phyloP scores from a whole-genome alignment of 2,329 filamentous ascomycete genomes.

The Paecilomyces sp. region DNA sequence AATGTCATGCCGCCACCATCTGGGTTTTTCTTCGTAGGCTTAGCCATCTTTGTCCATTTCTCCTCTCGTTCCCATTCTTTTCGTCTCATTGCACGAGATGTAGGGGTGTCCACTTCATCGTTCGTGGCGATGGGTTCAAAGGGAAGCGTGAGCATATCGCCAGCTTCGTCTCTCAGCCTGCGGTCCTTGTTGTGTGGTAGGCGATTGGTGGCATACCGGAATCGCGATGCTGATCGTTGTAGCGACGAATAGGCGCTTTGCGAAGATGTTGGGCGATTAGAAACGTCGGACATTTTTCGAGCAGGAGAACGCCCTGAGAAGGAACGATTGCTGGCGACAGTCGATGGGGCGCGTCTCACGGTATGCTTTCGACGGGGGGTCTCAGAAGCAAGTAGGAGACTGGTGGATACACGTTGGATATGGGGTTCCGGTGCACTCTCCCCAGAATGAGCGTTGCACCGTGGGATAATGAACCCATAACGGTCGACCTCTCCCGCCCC shows the following conservation, averaged over 20 bases:
- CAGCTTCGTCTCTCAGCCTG: slow-evolving; percentile 52
- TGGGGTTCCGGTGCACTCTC: slow-evolving; percentile 23
- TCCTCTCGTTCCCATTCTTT: slow-evolving; percentile 57
- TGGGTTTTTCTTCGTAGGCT: slow-evolving; percentile 35
- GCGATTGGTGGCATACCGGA: slow-evolving; percentile 48
- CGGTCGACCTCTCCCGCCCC: slow-evolving; percentile 54
- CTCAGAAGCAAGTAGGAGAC: slow-evolving; percentile 50
- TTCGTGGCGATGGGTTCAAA: slow-evolving; percentile 42
- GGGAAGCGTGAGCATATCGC: slow-evolving; percentile 58
- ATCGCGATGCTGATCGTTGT: slow-evolving; percentile 32
- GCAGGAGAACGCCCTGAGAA: slow-evolving; percentile 32
- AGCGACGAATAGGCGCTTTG: slow-evolving; percentile 38
- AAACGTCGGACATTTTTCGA: slow-evolving; percentile 36
- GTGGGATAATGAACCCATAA: slow-evolving; percentile 56
- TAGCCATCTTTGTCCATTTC: slow-evolving; percentile 63
- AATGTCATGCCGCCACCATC: slow-evolving; percentile 57
- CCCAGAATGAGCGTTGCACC: slow-evolving; percentile 1
- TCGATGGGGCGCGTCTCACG: slow-evolving; percentile 44
- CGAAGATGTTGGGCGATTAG: slow-evolving; percentile 39
- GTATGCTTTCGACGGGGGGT: slow-evolving; percentile 48
- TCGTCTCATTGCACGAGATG: slow-evolving; percentile 44
- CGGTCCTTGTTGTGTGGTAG: slow-evolving; percentile 49
- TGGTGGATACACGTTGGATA: slow-evolving; percentile 54
- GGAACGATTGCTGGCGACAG: slow-evolving; percentile 38
- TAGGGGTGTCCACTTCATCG: slow-evolving; percentile 41